Evolutionary conservation across 1,284 basidiomycete species (phyloP).

Genomic region (Cystobasidium pallidum): DNA sequence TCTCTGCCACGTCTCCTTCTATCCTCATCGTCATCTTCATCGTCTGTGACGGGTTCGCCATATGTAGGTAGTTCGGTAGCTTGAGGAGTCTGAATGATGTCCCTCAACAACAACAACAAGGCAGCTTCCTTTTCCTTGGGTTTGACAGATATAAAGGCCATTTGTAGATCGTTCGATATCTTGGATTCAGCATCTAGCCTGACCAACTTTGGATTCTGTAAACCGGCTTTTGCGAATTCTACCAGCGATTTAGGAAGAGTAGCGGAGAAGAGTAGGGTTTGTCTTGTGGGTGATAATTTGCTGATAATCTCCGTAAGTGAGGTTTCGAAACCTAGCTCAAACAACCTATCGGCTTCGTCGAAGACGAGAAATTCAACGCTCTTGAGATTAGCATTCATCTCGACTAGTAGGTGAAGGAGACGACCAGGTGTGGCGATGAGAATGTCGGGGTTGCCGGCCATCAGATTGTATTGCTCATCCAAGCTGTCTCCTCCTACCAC

Average conservation of each 20-base stretch:
- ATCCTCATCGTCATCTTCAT: slow-evolving; percentile 28
- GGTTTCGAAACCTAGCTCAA: slow-evolving; percentile 93
- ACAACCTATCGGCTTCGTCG: slow-evolving; percentile 95
- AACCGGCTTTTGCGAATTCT: slow-evolving; percentile 95
- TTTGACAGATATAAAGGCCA: slow-evolving; percentile 93
- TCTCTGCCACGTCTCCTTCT: slow-evolving; percentile 45
- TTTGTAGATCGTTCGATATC: slow-evolving; percentile 87
- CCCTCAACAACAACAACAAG: slow-evolving; percentile 78
- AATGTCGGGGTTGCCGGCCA: slow-evolving; percentile 92
- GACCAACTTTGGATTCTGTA: slow-evolving; percentile 90
- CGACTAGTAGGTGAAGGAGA: slow-evolving; percentile 89
- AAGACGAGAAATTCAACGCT: slow-evolving; percentile 91
- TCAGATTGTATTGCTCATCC: slow-evolving; percentile 96
- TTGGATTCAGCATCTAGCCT: slow-evolving; percentile 94
- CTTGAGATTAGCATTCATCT: slow-evolving; percentile 93
- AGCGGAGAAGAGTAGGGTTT: slow-evolving; percentile 80
- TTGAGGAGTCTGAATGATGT: slow-evolving; percentile 81
- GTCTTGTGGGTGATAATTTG: slow-evolving; percentile 69
- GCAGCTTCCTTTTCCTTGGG: slow-evolving; percentile 93
- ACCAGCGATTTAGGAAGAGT: slow-evolving; percentile 94
- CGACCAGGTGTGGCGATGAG: slow-evolving; percentile 98
- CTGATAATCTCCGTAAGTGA: slow-evolving; percentile 87
- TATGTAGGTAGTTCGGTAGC: slow-evolving; percentile 39
- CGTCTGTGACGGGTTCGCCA: slow-evolving; percentile 13
- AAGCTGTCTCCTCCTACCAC: slow-evolving; percentile 94